Evolutionary conservation across 1,284 basidiomycete genomes (phyloP), one percentile per base, ranked within the genome.

Genomic region (Bjerkandera adusta): DNA sequence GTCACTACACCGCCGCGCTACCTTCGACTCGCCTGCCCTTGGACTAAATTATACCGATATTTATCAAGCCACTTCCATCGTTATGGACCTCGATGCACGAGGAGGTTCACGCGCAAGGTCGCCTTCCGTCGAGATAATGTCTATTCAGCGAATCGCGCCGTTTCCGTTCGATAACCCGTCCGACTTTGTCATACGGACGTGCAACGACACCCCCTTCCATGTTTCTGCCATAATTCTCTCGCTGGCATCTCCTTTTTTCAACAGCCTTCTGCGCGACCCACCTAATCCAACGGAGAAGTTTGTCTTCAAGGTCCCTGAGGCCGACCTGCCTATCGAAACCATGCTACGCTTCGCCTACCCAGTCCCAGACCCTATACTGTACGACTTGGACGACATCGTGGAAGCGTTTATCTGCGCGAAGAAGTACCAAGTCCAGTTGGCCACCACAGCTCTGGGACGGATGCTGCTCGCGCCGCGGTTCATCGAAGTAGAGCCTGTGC

Each of bases 361-460:
- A 10, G 67, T 33, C 20, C 6, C 43, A 72, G 2, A 68, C 82
- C 22, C 63, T 69, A 18, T 65, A 2, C 61, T 80, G 16, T 62
- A 67, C 35, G 68, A 72, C 1, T 75, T 74, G 55, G 78, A 80
- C 53, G 54, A 62, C 26, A 60, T 83, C 47, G 77, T 81, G 40
- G 64, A 70, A 3, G 57, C 83, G 13, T 63, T 83, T 11, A 76
- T 71, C 44, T 78, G 78, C 0, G 74, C 80, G 0, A 78, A 81
- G 53, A 83, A 82, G 54, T 84, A 82, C 58, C 79, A 83, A 38
- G 79, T 81, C 73, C 70, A 76, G 0, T 79, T 77, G 0, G 76
- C 79, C 1, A 64, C 70, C 48, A 76, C 75, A 5, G 70, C 79
- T 53, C 59, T 80, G 35, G 74, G 76, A 22, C 68, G 75, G 18